Evolutionary conservation across 78 protist species (phyloP).

Genomic region (Chrysochromulina tobinii): DNA sequence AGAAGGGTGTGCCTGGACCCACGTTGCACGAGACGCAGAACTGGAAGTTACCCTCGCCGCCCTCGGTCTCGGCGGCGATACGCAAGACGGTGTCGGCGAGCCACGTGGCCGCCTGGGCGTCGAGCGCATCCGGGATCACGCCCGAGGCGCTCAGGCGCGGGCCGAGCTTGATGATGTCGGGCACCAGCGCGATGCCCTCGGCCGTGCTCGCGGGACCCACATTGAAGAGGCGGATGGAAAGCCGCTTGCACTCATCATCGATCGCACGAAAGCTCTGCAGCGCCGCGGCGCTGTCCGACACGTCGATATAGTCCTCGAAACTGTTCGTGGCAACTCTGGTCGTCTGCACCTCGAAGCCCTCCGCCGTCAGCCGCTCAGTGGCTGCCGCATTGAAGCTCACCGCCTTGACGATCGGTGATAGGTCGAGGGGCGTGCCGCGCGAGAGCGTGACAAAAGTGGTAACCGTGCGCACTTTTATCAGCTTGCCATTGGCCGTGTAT

Average conservation of each 20-base stretch:
- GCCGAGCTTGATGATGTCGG: not conserved
- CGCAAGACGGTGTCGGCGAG: not conserved
- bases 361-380: not conserved
- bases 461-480: not conserved
- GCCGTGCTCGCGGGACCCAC: not conserved
- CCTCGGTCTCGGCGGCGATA: not conserved
- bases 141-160: not conserved
- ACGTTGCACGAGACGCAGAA: not conserved
- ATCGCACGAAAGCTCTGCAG: not conserved
- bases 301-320: not conserved
- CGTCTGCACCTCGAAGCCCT: conserved; percentile 16
- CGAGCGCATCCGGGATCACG: not conserved
- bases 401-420: not conserved
- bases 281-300: not conserved
- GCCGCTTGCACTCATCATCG: not conserved
- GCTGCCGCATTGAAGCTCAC: not conserved
- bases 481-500: not conserved
- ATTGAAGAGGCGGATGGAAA: not conserved
- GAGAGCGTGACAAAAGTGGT: not conserved
- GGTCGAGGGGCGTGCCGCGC: not conserved
- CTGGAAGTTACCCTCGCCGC: conserved; percentile 30
- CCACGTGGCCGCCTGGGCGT: not conserved
- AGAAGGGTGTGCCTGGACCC: not conserved
- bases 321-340: not conserved
- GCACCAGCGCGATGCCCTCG: not conserved